Evolutionary conservation across 345 rosid species (phyloP), one percentile per base, ranked within the genome.

Genomic region (Microthlaspi erraticum): DNA sequence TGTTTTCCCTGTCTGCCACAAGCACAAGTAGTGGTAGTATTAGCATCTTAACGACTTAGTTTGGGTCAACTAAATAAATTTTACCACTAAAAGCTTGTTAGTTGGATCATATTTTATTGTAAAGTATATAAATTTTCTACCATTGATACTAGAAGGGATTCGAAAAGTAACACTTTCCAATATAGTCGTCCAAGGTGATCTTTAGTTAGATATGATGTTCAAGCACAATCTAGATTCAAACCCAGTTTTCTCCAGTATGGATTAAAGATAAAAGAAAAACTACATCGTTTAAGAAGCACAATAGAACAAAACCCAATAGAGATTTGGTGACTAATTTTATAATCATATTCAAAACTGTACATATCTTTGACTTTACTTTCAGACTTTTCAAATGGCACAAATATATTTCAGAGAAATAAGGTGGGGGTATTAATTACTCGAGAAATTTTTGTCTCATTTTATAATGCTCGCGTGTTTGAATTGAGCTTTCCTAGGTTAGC

Each of bases 311-410:
- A 26, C 29, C 29, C 4, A 26, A 2, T 3, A 26, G 29, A 26
- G 29, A 38, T 50, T 11, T 20, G 31, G 54, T 63, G 8, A 45
- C 26, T 43, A 14, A 1, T 45, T 32, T 19, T 19, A 48, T 5
- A 34, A 43, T 33, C 56, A 69, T 16, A 23, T 17, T 17, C 39
- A 29, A 37, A 42, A 60, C 31, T 6, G 9, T 51, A 29, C 14
- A 31, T 19, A 50, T 5, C 52, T 51, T 60, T 72, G 76, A 63
- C 48, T 43, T 71, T 52, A 14, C 63, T 62, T 46, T 39, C 1
- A 5, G 76, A 72, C 70, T 72, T 72, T 63, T 72, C 63, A 62
- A 46, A 58, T 1, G 16, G 29, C 46, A 45, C 12, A 34, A 0
- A 14, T 34, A 5, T 14, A 18, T n/a, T 8, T 55, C 14, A 38